Evolutionary conservation across 1,284 basidiomycete species (phyloP).

Genomic region (Cutaneotrichosporon dermatis): DNA sequence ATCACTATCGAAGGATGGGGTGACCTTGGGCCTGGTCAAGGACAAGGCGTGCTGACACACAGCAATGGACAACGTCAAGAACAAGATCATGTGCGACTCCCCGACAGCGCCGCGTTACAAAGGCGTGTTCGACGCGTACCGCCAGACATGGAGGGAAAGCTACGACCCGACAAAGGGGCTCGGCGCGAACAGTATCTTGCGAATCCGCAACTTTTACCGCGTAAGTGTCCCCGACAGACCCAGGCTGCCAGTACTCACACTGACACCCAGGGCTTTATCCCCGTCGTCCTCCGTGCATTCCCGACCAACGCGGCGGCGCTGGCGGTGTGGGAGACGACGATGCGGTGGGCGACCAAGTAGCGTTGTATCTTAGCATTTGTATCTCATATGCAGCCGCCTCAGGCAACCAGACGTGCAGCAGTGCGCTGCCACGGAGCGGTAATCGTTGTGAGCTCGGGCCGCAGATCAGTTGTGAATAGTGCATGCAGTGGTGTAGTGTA

Average conservation of each 20-base stretch:
- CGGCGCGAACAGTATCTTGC: constrained; percentile 35
- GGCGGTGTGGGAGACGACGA: constrained; percentile 48
- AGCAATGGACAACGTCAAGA: constrained; percentile 49
- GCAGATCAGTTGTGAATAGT: not conserved
- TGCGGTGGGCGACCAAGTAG: constrained; percentile 30
- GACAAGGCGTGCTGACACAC: not conserved
- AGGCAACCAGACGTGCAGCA: not conserved
- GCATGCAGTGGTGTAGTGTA: constrained; percentile 1
- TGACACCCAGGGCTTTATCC: constrained; percentile 42
- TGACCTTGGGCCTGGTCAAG: too few species aligned
- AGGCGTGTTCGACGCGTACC: constrained; percentile 39
- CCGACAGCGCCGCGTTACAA: constrained; percentile 41
- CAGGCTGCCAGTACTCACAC: too few species aligned
- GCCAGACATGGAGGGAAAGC: constrained; percentile 39
- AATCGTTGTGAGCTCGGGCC: too few species aligned
- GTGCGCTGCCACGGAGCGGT: too few species aligned
- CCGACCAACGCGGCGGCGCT: constrained; percentile 49
- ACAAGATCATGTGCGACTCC: constrained; percentile 47
- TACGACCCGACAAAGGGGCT: constrained; percentile 28
- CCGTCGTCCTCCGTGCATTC: constrained; percentile 46
- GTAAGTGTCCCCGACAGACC: constrained; percentile 24
- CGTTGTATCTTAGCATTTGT: too few species aligned
- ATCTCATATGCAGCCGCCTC: too few species aligned
- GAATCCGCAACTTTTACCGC: constrained; percentile 44
- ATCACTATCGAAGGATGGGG: too few species aligned